Percentiles rank a stretch among this genome's conserved stretches.
Conservation (phyloP, 495 filamentous ascomycete species). For the Aspergillus sclerotiicarbonarius region DNA sequence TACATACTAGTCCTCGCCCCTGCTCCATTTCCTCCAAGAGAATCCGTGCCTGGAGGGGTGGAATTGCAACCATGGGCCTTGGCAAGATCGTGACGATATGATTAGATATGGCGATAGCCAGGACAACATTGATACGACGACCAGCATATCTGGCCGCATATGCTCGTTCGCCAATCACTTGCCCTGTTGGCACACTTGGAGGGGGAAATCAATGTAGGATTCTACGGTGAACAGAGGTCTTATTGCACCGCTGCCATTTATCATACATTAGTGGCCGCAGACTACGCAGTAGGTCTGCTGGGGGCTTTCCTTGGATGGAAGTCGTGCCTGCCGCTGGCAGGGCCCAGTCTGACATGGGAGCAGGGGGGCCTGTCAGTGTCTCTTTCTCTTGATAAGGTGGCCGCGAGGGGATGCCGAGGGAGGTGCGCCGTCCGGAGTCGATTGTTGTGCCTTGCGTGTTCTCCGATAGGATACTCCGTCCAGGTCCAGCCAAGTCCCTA, state of each 20-base stretch:
- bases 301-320: not conserved
- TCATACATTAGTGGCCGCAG: conserved; percentile 5
- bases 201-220: not conserved
- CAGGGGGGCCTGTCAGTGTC: not conserved
- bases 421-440: too few species aligned
- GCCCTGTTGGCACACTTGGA: too few species aligned
- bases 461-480: too few species aligned
- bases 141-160: not conserved
- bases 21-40: not conserved
- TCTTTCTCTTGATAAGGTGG: not conserved
- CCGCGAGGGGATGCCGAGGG: not conserved
- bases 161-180: not conserved
- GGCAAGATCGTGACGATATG: conserved; percentile 4
- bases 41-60: not conserved
- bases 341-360: not conserved
- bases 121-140: not conserved
- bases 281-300: not conserved
- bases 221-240: not conserved
- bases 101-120: not conserved
- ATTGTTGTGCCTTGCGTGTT: too few species aligned
- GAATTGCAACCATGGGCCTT: not conserved
- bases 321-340: conserved; percentile 2
- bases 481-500: too few species aligned
- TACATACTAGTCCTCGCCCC: not conserved
- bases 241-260: not conserved